Evolutionary conservation across 2,329 filamentous ascomycete genomes (phyloP).

Genomic region (Xylariaceae sp.): DNA sequence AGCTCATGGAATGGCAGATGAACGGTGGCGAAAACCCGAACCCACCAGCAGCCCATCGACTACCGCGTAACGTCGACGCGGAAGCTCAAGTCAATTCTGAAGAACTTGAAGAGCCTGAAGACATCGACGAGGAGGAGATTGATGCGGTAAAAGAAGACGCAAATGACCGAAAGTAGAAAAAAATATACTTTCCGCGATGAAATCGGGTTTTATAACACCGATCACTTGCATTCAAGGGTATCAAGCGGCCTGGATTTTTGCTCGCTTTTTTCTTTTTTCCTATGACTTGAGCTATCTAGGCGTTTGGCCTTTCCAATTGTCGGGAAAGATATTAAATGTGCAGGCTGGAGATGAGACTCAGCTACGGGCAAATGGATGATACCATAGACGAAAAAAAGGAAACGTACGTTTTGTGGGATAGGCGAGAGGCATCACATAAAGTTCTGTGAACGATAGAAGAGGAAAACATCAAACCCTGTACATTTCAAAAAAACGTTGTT

Average conservation of each 20-base stretch:
- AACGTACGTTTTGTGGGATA: background rate
- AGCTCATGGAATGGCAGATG: conserved; percentile 99
- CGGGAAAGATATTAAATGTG: background rate
- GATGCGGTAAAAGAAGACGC: conserved; percentile 13
- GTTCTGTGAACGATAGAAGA: background rate
- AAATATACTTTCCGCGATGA: conserved; percentile 15
- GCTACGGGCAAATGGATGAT: background rate
- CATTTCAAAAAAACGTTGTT: background rate
- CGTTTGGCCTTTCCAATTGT: background rate
- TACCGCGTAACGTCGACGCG: conserved; percentile 40
- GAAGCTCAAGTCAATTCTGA: conserved; percentile 16
- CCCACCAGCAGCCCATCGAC: conserved; percentile 31
- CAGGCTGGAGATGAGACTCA: background rate
- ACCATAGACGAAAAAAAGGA: background rate
- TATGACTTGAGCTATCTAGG: background rate
- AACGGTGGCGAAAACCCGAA: conserved; percentile 65
- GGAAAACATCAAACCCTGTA: background rate
- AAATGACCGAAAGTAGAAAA: conserved; percentile 15
- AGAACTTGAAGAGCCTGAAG: conserved; percentile 24
- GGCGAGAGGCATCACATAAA: background rate
- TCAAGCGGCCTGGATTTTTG: background rate
- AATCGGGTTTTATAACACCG: background rate
- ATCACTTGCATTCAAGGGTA: background rate
- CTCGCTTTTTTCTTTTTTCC: background rate
- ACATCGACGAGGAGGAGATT: conserved; percentile 12